These are phyloP conservation scores for Sclerotinia trifoliorum DNA, from an alignment of 2,329 filamentous ascomycete species.

Conservation along the genomic window DNA sequence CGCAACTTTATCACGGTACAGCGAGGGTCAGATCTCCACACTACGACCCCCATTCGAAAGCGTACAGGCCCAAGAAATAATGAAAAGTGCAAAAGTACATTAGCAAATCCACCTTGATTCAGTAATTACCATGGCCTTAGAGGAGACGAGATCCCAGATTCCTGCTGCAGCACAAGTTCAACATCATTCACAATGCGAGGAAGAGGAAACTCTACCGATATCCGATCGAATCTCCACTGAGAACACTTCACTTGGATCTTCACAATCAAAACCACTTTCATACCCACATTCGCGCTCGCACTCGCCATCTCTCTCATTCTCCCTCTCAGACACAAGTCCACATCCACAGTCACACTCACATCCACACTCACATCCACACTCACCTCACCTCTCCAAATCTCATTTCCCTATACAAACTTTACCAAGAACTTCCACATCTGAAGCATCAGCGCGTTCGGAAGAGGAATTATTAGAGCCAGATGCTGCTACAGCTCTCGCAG, in stretches of 20 bases:
- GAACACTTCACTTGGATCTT: slow-evolving; percentile 4
- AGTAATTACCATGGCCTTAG: slow-evolving; percentile 7
- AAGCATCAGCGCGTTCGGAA: slow-evolving; percentile 25
- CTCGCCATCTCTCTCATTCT: not conserved
- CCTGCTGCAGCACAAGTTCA: not conserved
- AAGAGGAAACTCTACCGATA: not conserved
- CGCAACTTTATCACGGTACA: slow-evolving; percentile 1
- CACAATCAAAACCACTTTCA: not conserved
- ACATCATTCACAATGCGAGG: slow-evolving; percentile 16
- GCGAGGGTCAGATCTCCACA: slow-evolving; percentile 11
- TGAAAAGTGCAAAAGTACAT: slow-evolving; percentile 7
- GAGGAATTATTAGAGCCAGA: slow-evolving; percentile 30
- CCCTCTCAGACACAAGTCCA: too few relatives aligned
- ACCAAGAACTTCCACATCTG: slow-evolving; percentile 26
- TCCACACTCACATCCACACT: too few relatives aligned
- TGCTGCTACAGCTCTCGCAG: slow-evolving; percentile 31
- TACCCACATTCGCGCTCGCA: not conserved
- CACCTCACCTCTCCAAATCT: slow-evolving; percentile 15
- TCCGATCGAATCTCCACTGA: slow-evolving; percentile 8
- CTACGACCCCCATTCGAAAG: slow-evolving; percentile 5
- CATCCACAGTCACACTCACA: too few relatives aligned
- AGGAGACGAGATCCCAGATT: not conserved
- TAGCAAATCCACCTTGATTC: slow-evolving; percentile 14
- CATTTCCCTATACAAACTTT: slow-evolving; percentile 26
- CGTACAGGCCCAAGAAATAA: slow-evolving; percentile 9